A percentile compares a stretch with the other conserved stretches of the same genome.
phyloP scores from a whole-genome alignment of 768 basidiomycete genomes.

The Pulveroboletus frians region DNA sequence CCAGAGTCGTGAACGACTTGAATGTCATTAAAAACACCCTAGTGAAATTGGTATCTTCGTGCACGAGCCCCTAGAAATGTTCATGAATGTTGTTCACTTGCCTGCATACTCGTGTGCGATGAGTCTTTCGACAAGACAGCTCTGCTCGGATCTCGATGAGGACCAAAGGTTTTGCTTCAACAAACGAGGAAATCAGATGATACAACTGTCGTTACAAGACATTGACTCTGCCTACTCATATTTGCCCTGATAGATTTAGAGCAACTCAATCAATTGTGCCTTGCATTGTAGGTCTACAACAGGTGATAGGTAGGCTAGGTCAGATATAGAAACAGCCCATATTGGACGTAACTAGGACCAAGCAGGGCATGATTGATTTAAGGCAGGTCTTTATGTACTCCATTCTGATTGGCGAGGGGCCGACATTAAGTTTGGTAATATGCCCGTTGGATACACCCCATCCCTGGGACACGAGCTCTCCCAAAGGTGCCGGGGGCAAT shows the following conservation, averaged over 20 bases:
- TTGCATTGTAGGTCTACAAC: too few species aligned
- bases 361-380: constrained; percentile 10
- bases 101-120: constrained; percentile 60
- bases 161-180: constrained; percentile 51
- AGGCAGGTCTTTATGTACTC: constrained; percentile 9
- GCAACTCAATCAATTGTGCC: too few species aligned
- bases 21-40: constrained; percentile 67
- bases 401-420: constrained; percentile 15
- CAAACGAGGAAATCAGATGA: constrained; percentile 36
- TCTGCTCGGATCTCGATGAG: constrained; percentile 63
- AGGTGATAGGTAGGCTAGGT: too few species aligned
- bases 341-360: too few species aligned
- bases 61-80: background rate
- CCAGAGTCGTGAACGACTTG: constrained; percentile 56
- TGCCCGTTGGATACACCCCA: constrained; percentile 7
- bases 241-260: too few species aligned
- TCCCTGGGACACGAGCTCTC: background rate
- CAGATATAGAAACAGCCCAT: too few species aligned
- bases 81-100: constrained; percentile 24
- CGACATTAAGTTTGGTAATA: constrained; percentile 11
- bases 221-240: too few species aligned
- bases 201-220: too few species aligned
- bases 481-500: background rate
- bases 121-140: constrained; percentile 62
- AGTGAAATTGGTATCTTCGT: constrained; percentile 46